These are phyloP conservation scores for Ustilago curta DNA, from an alignment of 1,284 basidiomycete species.

Conservation along the genomic window DNA sequence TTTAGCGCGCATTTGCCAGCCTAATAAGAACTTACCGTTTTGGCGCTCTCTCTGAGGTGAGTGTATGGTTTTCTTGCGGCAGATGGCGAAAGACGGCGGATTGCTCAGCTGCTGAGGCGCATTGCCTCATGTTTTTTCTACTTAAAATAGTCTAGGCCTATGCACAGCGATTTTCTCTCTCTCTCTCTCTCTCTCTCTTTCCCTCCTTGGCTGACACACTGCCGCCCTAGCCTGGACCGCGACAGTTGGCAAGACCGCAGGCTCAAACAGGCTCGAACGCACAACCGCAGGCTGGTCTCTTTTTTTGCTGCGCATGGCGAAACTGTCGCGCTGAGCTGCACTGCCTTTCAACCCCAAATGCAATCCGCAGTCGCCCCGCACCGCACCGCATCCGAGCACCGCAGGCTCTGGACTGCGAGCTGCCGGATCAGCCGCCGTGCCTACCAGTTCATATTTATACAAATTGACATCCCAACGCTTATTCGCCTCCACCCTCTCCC, in stretches of 20 bases:
- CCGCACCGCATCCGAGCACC: conserved; percentile 3
- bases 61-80: neutral
- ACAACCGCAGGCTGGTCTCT: too few relatives aligned
- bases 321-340: neutral
- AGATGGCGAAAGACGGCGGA: neutral
- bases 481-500: neutral
- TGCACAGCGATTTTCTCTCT: neutral
- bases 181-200: too few relatives aligned
- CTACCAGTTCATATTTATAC: conserved; percentile 14
- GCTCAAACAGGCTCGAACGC: too few relatives aligned
- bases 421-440: neutral
- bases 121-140: neutral
- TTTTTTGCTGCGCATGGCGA: neutral
- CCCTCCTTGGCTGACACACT: too few relatives aligned
- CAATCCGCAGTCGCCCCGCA: neutral
- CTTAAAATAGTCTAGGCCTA: neutral
- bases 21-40: too few relatives aligned
- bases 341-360: neutral
- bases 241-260: neutral
- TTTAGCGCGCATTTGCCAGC: neutral
- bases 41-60: neutral
- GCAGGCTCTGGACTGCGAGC: conserved; percentile 3
- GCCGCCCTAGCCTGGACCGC: neutral
- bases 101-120: neutral
- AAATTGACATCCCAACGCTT: neutral